Base-by-base conservation (phyloP, 768 basidiomycete genomes). In the Tulasnella sp. region DNA sequence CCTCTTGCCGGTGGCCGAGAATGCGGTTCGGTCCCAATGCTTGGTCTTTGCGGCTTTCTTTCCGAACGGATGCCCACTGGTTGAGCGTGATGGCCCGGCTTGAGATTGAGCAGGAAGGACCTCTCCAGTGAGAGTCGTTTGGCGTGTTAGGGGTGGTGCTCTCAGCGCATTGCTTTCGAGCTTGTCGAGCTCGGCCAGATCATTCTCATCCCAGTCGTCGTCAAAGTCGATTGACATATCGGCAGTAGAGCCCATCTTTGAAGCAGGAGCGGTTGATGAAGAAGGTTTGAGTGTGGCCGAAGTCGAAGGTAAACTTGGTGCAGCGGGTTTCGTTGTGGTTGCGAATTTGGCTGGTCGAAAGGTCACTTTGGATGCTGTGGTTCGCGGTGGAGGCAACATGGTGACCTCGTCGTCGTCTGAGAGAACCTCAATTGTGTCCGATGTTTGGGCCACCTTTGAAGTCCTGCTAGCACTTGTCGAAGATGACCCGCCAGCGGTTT, bases 1-100 rank as follows among this genome's bases (percentile, higher is more conserved):
- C 82, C 87, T 91, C 86, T 89, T 85, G 0, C 95, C 96, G 4
- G 92, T 90, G 86, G 94, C 93, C 7, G 96, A 92, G 83, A 94
- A 97, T 18, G 87, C 91, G 0, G 96, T 95, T 34, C 94, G 92
- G 83, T 99, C 96, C 98, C 98, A 99, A 72, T 68, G 88, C 87
- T 97, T 98, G 0, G 89, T 90, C 84, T 93, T 91, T 27, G 87
- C 87, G 6, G 89, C 87, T 79, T 89, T 89, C 73, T 89, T 88
- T 12, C 90, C 90, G 80, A 90, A 91, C 6, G 81, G 34, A 71
- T 82, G 76, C 68, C 39, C 21, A 31, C 71, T 27, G 27, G 76
- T 36, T 34, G 27, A 31, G 6, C 56, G 39, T 19, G 68, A 46
- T 21, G 40, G 34, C 19, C 62, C 71, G 9, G 39, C 42, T n/a